These are phyloP conservation scores for Tetrapisispora pingtungensis DNA, from an alignment of 805 yeast genomes.

Conservation along the genomic window DNA sequence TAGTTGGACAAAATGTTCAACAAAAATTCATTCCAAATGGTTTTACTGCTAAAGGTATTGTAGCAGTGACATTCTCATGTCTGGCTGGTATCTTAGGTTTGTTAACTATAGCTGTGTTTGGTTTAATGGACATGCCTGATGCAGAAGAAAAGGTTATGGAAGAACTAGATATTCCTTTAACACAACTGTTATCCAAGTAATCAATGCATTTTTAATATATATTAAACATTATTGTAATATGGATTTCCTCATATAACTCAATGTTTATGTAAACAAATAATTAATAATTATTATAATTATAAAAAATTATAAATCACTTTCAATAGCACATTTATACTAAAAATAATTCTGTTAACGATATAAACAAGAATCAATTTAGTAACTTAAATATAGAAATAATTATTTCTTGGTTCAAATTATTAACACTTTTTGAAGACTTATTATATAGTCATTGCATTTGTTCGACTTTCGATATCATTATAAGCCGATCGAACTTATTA, in stretches of 20 bases:
- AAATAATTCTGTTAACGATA: no score
- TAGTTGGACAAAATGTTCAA: constrained; percentile 70
- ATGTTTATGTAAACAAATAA: no score
- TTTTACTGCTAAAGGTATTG: constrained; percentile 90
- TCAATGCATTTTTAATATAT: background rate
- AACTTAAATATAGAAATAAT: no score
- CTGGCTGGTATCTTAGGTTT: constrained; percentile 79
- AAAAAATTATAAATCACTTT: no score
- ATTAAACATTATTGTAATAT: no score
- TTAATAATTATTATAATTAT: no score
- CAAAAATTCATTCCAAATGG: constrained; percentile 62
- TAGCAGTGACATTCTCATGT: constrained; percentile 86
- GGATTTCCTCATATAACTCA: background rate
- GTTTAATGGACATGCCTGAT: constrained; percentile 70
- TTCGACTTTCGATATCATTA: no score
- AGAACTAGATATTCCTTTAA: constrained; percentile 30
- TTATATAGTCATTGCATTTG: no score
- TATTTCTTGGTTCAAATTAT: no score
- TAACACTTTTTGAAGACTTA: no score
- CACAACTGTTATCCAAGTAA: background rate
- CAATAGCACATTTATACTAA: no score
- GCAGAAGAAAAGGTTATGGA: constrained; percentile 51
- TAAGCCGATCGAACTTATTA: background rate
- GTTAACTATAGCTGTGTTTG: constrained; percentile 67
- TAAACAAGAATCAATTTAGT: no score